Evolutionary conservation across 139 green algal species (phyloP).

Genomic region (Coelastrella sp.): DNA sequence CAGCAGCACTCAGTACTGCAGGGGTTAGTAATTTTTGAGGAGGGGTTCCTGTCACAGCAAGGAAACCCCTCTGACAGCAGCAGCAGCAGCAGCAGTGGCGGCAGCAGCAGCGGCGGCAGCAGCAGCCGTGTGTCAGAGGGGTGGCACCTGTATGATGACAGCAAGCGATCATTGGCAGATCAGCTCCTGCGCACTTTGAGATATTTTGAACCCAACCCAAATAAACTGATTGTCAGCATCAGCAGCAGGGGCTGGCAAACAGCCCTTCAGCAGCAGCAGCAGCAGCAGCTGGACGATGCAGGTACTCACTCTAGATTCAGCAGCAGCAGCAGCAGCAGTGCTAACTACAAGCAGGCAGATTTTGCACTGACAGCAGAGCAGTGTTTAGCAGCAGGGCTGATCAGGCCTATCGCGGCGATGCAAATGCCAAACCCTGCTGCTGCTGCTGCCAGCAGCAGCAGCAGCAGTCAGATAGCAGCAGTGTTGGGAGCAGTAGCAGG

Average conservation of each 20-base stretch:
- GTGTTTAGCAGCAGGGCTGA: neutral
- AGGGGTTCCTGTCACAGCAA: slow-evolving; percentile 11
- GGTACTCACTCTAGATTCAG: neutral
- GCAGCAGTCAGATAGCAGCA: slow-evolving; percentile 11
- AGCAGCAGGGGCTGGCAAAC: slow-evolving; percentile 21
- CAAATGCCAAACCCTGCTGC: neutral
- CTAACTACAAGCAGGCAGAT: too few species aligned
- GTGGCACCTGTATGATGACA: neutral
- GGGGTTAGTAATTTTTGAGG: slow-evolving; percentile 21
- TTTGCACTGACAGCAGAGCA: too few species aligned
- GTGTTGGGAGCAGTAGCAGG: neutral
- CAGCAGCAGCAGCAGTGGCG: slow-evolving; percentile 31
- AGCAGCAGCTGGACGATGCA: slow-evolving; percentile 5
- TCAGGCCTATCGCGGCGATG: neutral
- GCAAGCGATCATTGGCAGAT: neutral
- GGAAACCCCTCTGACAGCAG: slow-evolving; percentile 3
- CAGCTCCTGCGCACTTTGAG: slow-evolving; percentile 28
- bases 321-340: neutral
- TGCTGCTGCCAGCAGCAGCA: neutral
- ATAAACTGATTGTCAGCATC: neutral
- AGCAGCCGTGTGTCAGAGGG: neutral
- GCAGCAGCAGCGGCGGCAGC: slow-evolving; percentile 33
- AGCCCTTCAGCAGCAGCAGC: slow-evolving; percentile 16
- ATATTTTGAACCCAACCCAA: slow-evolving; percentile 19
- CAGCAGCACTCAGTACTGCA: slow-evolving; percentile 12